Evolutionary conservation across 345 rosid species (phyloP), one percentile per base, ranked within the genome.

Genomic region (Eucalyptus pauciflora): DNA sequence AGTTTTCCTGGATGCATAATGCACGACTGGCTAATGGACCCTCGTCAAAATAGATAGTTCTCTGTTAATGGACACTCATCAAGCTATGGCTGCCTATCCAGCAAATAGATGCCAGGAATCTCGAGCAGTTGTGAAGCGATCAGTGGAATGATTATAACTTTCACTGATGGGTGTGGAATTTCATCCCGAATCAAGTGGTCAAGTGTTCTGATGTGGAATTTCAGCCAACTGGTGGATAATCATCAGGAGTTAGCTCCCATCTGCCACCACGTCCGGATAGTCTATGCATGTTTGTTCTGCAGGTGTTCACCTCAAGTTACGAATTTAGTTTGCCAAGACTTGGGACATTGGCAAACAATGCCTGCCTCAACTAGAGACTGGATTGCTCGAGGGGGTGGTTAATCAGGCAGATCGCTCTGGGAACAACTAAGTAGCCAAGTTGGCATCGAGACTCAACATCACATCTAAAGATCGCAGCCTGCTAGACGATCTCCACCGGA

Each of bases 221-320:
- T n/a, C 76, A 7, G 76, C 37, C 29, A 62, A 62, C 69, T 27
- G 33, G 69, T 62, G 37, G 37, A 15, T 64, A n/a, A 15, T 64
- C 76, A n/a, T n/a, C 76, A n/a, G 37, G 10, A 64, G 33, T 64
- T 64, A 15, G 18, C 10, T 64, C 20, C 76, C 76, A 64, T 64
- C 76, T n/a, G 76, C 76, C 37, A n/a, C 10, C 3, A 15, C 11
- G 0, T n/a, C 76, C 0, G 20, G 41, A 64, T 10, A 0, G 20
- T 64, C 76, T 15, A 64, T 64, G 76, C 76, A 64, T 64, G 33
- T 64, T 64, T 1, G 41, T 13, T n/a, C 76, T 64, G 41, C 76
- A 14, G 76, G 76, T 14, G 41, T 64, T n/a, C 76, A 64, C 76
- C 37, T n/a, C 20, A 64, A n/a, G 76, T 64, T 7, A 64, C 3